These are phyloP conservation scores for Durusdinium trenchii DNA, from an alignment of 73 alveolate genomes.

Conservation along the genomic window DNA sequence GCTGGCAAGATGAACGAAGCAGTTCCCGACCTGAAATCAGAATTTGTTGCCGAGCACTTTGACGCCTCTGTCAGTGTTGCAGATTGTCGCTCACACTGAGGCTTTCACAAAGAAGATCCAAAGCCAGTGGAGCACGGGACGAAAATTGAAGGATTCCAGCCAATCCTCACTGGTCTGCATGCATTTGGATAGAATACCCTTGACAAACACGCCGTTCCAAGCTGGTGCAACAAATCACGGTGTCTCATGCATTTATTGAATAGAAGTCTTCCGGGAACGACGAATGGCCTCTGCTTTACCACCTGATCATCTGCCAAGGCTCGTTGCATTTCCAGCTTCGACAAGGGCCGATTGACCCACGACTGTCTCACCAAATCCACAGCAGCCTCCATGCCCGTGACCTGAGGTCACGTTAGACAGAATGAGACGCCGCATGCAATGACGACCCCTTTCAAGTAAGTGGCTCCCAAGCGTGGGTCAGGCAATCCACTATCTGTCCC, in stretches of 20 bases:
- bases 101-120: slow-evolving; percentile 11
- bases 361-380: slow-evolving; percentile 51
- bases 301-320: no score
- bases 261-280: no score
- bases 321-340: slow-evolving; percentile 22
- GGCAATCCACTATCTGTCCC: slow-evolving; percentile 51
- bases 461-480: slow-evolving; percentile 63
- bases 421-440: not conserved
- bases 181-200: not conserved
- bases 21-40: slow-evolving; percentile 38
- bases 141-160: slow-evolving; percentile 18
- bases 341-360: slow-evolving; percentile 64
- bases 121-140: slow-evolving; percentile 24
- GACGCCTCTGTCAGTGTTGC: not conserved
- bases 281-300: no score
- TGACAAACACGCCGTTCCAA: not conserved
- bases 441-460: not conserved
- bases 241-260: not conserved
- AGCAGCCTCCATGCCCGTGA: slow-evolving; percentile 67
- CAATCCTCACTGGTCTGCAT: not conserved
- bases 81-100: not conserved
- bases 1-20: slow-evolving; percentile 56
- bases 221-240: not conserved
- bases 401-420: not conserved
- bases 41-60: not conserved